Conservation (phyloP, 495 filamentous ascomycete genomes). For the Podospora comata region DNA sequence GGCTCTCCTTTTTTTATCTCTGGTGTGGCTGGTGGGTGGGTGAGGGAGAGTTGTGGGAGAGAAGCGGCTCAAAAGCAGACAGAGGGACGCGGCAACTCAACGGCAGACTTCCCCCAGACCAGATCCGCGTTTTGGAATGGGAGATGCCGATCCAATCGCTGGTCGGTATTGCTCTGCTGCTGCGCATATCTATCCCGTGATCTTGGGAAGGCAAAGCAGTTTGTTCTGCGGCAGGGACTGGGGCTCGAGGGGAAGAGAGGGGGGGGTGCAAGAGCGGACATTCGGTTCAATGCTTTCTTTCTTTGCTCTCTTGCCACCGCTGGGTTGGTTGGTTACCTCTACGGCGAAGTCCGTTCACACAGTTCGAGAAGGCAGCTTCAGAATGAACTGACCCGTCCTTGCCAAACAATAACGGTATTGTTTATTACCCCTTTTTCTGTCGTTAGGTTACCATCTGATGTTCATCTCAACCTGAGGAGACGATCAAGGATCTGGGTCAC, state of each 20-base stretch:
- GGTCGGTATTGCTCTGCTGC: background rate
- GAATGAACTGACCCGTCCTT: background rate
- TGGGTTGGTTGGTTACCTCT: background rate
- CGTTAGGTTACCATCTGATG: background rate
- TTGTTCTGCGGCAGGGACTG: background rate
- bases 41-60: conserved; percentile 3
- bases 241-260: background rate
- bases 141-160: conserved; percentile 26
- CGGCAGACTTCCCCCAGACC: conserved; percentile 19
- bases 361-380: background rate
- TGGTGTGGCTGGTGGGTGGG: background rate
- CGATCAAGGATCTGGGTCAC: conserved; percentile 3
- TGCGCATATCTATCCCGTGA: conserved; percentile 21
- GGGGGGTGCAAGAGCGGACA: background rate
- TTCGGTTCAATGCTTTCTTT: conserved; percentile 2
- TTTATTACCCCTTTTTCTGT: background rate
- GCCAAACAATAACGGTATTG: background rate
- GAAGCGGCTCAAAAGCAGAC: background rate
- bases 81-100: conserved; percentile 23
- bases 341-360: background rate
- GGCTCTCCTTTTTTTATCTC: conserved; percentile 7
- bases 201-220: conserved; percentile 12
- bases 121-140: conserved; percentile 31
- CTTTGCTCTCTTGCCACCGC: background rate
- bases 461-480: conserved; percentile 4